Evolutionary conservation across 306 rosid species (phyloP), one percentile per base, ranked within the genome.

Genomic region (Sechiopsis laciniata): DNA sequence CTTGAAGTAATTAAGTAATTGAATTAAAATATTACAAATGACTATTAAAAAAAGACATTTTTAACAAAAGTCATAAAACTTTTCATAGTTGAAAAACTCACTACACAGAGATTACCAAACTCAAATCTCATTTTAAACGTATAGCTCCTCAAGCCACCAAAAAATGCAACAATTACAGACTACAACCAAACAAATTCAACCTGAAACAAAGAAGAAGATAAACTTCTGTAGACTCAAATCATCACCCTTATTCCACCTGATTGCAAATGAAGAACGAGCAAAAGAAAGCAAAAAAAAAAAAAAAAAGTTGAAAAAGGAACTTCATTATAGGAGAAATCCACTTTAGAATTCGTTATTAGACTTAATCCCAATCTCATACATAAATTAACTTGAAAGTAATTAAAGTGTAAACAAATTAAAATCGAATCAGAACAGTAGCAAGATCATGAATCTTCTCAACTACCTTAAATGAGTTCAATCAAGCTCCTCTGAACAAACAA

Each of bases 391-490:
- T 26, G 29, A n/a, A n/a, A n/a, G 37, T 37, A 59, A 70, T 70
- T 48, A 70, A 24, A 70, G 74, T 54, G n/a, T 42, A 24, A 65
- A 65, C 54, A 40, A 19, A 65, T 42, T 65, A 65, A 26, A 42
- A 65, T 40, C 53, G 53, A 65, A 65, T 65, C 42, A 65, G 5
- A 42, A 6, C 37, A 67, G 11, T 55, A 48, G 56, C 56, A 67
- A 20, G 73, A 67, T 67, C 73, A 67, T 46, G 58, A 50, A 70
- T 22, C 74, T 50, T 50, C 59, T 70, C 22, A 51, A 53, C 59
- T 8, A 70, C 74, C 74, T 70, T 7, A 14, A 70, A 24, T 70
- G 37, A 50, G 74, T 70, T 69, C 42, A 51, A 69, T 48, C 42
- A 37, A 6, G 42, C 1, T 14, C 16, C 59, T 26, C 1, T 26